These are phyloP conservation scores for Anthracocystis walkeri DNA, from an alignment of 1,284 basidiomycete genomes.

Conservation along the genomic window DNA sequence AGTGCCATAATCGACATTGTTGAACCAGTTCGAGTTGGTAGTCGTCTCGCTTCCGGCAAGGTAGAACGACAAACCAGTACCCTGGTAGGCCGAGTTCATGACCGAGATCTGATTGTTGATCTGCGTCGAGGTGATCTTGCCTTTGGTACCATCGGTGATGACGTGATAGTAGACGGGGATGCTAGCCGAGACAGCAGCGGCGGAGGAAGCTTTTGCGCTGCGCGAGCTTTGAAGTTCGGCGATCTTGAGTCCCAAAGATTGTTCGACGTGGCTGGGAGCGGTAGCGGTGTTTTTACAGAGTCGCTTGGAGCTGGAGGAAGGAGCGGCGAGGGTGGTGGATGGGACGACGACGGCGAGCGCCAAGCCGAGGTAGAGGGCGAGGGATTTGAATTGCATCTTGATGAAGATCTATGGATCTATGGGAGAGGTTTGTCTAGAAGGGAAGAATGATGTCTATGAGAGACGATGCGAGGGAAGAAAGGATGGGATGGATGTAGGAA, in stretches of 20 bases:
- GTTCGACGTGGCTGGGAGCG: conserved; percentile 25
- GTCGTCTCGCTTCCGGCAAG: conserved; percentile 70
- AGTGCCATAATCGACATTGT: conserved; percentile 71
- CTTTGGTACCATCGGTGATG: conserved; percentile 50
- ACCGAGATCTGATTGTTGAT: conserved; percentile 72
- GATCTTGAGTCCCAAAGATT: conserved; percentile 20
- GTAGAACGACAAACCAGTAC: conserved; percentile 72
- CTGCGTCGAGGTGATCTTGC: conserved; percentile 26
- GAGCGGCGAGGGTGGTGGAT: conserved; percentile 19
- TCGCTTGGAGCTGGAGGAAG: conserved; percentile 4
- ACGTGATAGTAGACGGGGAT: conserved; percentile 54
- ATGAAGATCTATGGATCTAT: not conserved
- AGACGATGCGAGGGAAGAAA: not conserved
- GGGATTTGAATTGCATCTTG: conserved; percentile 40
- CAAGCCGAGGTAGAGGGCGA: conserved; percentile 25
- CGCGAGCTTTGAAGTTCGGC: conserved; percentile 8
- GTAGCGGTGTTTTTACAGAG: conserved; percentile 26
- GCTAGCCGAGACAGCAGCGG: conserved; percentile 20
- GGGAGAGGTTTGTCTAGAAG: not conserved
- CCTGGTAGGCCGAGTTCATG: conserved; percentile 73
- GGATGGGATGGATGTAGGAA: not conserved
- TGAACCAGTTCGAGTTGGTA: conserved; percentile 74
- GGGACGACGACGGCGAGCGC: conserved; percentile 22
- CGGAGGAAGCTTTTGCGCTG: not conserved
- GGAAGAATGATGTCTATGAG: not conserved